Percentiles rank a stretch among this genome's conserved stretches.
Conservation (phyloP, 148 eudicot species). For the Vaccinium myrtillus region DNA sequence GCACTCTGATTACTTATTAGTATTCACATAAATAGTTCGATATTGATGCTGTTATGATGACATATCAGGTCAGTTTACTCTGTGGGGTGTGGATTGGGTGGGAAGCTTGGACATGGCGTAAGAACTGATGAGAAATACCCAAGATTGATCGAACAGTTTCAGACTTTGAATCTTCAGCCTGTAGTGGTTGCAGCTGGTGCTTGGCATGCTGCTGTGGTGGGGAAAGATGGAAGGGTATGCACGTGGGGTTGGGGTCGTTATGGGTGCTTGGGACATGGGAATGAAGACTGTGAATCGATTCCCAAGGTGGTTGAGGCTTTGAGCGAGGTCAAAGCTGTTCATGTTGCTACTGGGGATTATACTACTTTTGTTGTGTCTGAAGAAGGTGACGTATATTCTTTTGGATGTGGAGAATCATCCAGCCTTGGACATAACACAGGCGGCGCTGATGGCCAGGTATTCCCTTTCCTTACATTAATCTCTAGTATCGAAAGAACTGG, state of each 20-base stretch:
- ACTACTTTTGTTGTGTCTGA: conserved; percentile 88
- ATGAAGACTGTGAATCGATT: conserved; percentile 72
- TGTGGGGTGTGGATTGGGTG: conserved; percentile 97
- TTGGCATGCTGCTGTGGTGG: conserved; percentile 95
- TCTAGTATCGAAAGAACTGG: not conserved
- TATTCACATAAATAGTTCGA: not conserved
- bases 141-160: conserved; percentile 69
- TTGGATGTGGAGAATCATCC: conserved; percentile 91
- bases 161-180: conserved; percentile 71
- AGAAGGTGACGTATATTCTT: conserved; percentile 76
- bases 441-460: conserved; percentile 61
- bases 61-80: conserved; percentile 87
- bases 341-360: conserved; percentile 93
- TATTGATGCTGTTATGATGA: not conserved
- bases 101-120: conserved; percentile 89
- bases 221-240: conserved; percentile 91
- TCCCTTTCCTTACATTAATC: not conserved
- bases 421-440: conserved; percentile 77
- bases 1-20: too few species aligned
- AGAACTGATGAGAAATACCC: conserved; percentile 77
- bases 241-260: conserved; percentile 99
- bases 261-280: conserved; percentile 94
- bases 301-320: conserved; percentile 90
- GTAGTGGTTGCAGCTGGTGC: conserved; percentile 85
- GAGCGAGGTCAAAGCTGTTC: conserved; percentile 69